phyloP scores from a whole-genome alignment of 805 yeast species.

The Naumovozyma castellii region DNA sequence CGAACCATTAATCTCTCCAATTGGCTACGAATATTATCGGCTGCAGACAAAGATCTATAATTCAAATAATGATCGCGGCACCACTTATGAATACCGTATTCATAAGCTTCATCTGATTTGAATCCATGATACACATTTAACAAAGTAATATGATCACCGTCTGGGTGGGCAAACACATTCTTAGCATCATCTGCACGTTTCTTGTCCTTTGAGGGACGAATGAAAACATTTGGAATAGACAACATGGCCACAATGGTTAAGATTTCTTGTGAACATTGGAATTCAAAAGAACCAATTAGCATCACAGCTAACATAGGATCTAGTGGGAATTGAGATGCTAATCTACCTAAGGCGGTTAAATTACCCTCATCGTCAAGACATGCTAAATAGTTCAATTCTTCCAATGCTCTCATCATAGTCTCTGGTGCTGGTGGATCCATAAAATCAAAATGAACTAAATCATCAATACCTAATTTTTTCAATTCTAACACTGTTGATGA shows the following conservation, averaged over 20 bases:
- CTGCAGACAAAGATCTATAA: slow-evolving; percentile 72
- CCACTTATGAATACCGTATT: slow-evolving; percentile 67
- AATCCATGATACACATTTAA: slow-evolving; percentile 83
- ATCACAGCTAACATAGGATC: slow-evolving; percentile 94
- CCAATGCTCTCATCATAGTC: slow-evolving; percentile 98
- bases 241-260: slow-evolving; percentile 81
- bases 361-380: slow-evolving; percentile 91
- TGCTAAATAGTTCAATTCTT: slow-evolving; percentile 81
- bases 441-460: slow-evolving; percentile 93
- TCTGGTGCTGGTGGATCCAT: slow-evolving; percentile 99
- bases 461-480: slow-evolving; percentile 90
- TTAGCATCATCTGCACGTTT: slow-evolving; percentile 89
- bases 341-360: slow-evolving; percentile 77
- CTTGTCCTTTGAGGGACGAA: slow-evolving; percentile 81
- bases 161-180: slow-evolving; percentile 78
- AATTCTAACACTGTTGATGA: slow-evolving; percentile 86
- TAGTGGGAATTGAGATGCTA: slow-evolving; percentile 87
- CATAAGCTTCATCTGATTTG: slow-evolving; percentile 61
- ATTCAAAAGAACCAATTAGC: slow-evolving; percentile 79
- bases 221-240: slow-evolving; percentile 89
- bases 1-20: slow-evolving; percentile 74
- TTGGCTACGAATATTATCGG: slow-evolving; percentile 81
- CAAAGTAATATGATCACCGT: slow-evolving; percentile 89
- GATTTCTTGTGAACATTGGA: slow-evolving; percentile 80
- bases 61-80: slow-evolving; percentile 84